Evolutionary conservation across 2,329 filamentous ascomycete genomes (phyloP).

Genomic region (Verticillium isaacii): DNA sequence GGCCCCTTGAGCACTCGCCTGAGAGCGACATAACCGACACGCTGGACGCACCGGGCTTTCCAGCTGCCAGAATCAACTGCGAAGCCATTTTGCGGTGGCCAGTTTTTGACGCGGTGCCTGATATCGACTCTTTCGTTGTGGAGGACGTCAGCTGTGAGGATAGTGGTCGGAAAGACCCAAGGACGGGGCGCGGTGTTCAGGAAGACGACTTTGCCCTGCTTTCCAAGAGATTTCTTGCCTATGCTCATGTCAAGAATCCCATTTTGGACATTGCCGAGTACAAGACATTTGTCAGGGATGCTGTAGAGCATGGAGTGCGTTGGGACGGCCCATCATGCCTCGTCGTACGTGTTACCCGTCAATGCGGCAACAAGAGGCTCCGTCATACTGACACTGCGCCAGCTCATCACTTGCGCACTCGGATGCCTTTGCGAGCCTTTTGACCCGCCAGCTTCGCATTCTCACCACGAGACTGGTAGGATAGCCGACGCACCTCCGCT

Average conservation of each 20-base stretch:
- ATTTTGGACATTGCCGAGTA: constrained; percentile 21
- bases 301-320: constrained; percentile 18
- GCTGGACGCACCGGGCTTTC: constrained; percentile 10
- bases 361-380: neutral
- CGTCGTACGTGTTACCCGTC: constrained; percentile 16
- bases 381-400: neutral
- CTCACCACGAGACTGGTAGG: no score
- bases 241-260: constrained; percentile 27
- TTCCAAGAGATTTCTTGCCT: constrained; percentile 21
- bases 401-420: constrained; percentile 25
- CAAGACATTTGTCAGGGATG: constrained; percentile 15
- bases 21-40: constrained; percentile 5
- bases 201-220: constrained; percentile 21
- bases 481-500: constrained; percentile 1
- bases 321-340: constrained; percentile 24
- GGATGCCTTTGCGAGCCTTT: constrained; percentile 20
- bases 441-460: neutral
- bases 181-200: constrained; percentile 14
- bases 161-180: neutral
- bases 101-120: constrained; percentile 18
- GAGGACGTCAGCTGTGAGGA: constrained; percentile 11
- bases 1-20: neutral
- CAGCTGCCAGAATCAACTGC: constrained; percentile 12
- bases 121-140: constrained; percentile 13
- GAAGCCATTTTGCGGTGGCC: constrained; percentile 24